A percentile compares a stretch with the other conserved stretches of the same genome.
Conservation (phyloP, 2,329 filamentous ascomycete species). For the Zopfia rhizophila region DNA sequence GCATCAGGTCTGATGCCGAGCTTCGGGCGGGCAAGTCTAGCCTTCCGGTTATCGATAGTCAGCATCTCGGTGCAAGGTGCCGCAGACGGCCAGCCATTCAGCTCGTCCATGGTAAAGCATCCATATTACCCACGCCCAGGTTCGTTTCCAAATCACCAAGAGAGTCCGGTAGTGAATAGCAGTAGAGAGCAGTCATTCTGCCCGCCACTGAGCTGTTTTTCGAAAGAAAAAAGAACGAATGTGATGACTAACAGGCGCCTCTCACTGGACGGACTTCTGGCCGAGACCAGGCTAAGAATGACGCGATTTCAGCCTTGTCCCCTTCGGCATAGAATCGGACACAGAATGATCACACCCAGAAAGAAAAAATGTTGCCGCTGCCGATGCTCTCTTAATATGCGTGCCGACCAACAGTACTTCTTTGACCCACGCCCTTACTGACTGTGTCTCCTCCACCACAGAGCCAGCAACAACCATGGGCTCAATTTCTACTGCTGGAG, state of each 20-base stretch:
- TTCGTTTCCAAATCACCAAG: not conserved
- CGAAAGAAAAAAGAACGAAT: no score
- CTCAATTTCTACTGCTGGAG: constrained; percentile 54
- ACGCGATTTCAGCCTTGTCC: constrained; percentile 1
- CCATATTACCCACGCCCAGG: constrained; percentile 2
- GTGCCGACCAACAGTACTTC: constrained; percentile 8
- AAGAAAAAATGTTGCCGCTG: constrained; percentile 16
- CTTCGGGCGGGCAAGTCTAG: not conserved
- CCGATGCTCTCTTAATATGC: constrained; percentile 6
- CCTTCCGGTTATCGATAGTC: constrained; percentile 8
- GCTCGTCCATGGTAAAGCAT: no score
- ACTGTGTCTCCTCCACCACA: constrained; percentile 27
- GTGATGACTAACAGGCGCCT: no score
- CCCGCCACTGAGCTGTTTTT: no score
- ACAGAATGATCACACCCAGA: not conserved
- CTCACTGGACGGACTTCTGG: constrained; percentile 8
- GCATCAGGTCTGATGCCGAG: no score
- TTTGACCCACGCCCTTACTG: no score
- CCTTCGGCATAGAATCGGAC: constrained; percentile 18
- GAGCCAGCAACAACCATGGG: constrained; percentile 46
- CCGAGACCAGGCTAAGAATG: constrained; percentile 7
- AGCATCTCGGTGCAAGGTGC: constrained; percentile 6
- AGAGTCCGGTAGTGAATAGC: no score
- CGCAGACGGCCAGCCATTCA: not conserved
- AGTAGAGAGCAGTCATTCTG: no score